These are phyloP conservation scores for Adiantum capillusveneris DNA, from an alignment of 75 land plant genomes.

Conservation along the genomic window DNA sequence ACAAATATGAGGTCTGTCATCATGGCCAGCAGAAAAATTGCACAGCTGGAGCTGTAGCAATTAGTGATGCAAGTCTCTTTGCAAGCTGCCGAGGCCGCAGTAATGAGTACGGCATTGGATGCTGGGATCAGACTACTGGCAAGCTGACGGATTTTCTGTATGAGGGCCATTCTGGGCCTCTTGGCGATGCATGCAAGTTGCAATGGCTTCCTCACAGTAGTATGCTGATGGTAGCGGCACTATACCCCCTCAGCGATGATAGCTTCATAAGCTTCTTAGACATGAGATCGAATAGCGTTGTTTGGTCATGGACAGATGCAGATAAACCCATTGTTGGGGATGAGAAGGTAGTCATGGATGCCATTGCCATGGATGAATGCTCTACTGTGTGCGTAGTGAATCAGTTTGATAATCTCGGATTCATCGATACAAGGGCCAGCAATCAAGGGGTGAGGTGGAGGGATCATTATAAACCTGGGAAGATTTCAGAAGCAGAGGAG, in stretches of 20 bases:
- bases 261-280: slow-evolving; percentile 80
- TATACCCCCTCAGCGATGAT: slow-evolving; percentile 70
- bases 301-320: slow-evolving; percentile 81
- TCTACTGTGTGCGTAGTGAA: slow-evolving; percentile 74
- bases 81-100: slow-evolving; percentile 75
- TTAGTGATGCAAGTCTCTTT: slow-evolving; percentile 42
- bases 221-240: slow-evolving; percentile 63
- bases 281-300: slow-evolving; percentile 52
- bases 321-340: slow-evolving; percentile 22
- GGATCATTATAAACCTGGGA: slow-evolving; percentile 48
- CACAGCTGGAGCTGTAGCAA: slow-evolving; percentile 58
- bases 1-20: slow-evolving; percentile 53
- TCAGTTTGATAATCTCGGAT: slow-evolving; percentile 78
- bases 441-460: slow-evolving; percentile 57
- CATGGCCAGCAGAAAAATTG: slow-evolving; percentile 47
- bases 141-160: slow-evolving; percentile 61
- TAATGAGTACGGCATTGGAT: slow-evolving; percentile 77
- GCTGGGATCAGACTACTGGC: slow-evolving; percentile 74
- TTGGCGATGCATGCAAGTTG: slow-evolving; percentile 80
- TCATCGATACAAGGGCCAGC: slow-evolving; percentile 51
- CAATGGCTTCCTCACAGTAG: slow-evolving; percentile 63
- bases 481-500: slow-evolving; percentile 55
- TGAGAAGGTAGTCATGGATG: slow-evolving; percentile 74
- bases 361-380: slow-evolving; percentile 66
- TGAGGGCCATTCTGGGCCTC: slow-evolving; percentile 46